Percentiles rank a stretch among this genome's conserved stretches.
phyloP scores from a whole-genome alignment of 1,139 yeast genomes.

The Lodderomyces pseudojiufengensis region DNA sequence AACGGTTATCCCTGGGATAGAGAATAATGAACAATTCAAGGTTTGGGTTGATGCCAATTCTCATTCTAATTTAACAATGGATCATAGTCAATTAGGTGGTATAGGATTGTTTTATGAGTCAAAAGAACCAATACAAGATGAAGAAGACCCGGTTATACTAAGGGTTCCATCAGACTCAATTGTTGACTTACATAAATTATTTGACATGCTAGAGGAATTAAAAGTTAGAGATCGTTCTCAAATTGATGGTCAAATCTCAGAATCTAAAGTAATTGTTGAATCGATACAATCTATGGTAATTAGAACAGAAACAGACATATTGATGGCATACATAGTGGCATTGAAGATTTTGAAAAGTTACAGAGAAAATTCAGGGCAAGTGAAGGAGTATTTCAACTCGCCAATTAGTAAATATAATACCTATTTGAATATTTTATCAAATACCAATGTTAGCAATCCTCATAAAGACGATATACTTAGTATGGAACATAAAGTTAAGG shows the following conservation, averaged over 20 bases:
- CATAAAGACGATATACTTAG: too few species aligned
- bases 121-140: slow-evolving; percentile 8
- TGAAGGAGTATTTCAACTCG: slow-evolving; percentile 8
- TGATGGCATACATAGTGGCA: slow-evolving; percentile 26
- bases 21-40: not conserved
- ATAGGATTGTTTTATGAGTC: slow-evolving; percentile 28
- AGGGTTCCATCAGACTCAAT: slow-evolving; percentile 31
- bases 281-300: slow-evolving; percentile 21
- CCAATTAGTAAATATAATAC: slow-evolving; percentile 16
- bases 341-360: slow-evolving; percentile 17
- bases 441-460: not conserved
- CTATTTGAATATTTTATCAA: slow-evolving; percentile 26
- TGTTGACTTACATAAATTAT: slow-evolving; percentile 27
- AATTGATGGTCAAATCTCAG: slow-evolving; percentile 12
- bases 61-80: slow-evolving; percentile 17
- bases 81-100: slow-evolving; percentile 29
- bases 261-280: slow-evolving; percentile 19
- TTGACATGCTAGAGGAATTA: slow-evolving; percentile 23
- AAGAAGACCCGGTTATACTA: slow-evolving; percentile 23
- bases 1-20: not conserved
- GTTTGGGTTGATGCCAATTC: slow-evolving; percentile 1
- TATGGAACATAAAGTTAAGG: too few species aligned
- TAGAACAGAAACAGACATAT: slow-evolving; percentile 29
- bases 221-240: slow-evolving; percentile 14
- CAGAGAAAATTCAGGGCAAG: slow-evolving; percentile 1